phyloP scores from a whole-genome alignment of 305 asterid species.

The Ruellia speciosa region DNA sequence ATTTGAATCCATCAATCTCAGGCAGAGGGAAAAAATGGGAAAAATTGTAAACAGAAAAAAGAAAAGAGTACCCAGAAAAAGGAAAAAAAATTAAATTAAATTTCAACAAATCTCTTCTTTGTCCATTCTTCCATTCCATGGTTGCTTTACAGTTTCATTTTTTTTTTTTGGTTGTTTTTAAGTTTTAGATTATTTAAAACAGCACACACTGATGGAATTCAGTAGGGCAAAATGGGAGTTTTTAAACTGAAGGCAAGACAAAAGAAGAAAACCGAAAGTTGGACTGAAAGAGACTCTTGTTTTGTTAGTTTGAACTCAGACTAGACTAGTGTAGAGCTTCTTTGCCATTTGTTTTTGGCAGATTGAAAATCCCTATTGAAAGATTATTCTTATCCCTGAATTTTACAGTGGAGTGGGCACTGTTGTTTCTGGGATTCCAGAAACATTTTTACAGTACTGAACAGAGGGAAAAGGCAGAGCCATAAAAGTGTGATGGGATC shows the following conservation, averaged over 20 bases:
- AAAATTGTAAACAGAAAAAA: neutral
- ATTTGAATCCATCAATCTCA: slow-evolving; percentile 5
- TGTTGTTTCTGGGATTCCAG: neutral
- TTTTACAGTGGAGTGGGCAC: slow-evolving; percentile 6
- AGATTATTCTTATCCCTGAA: slow-evolving; percentile 23
- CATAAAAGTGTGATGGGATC: slow-evolving; percentile 7
- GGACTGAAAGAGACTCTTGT: neutral
- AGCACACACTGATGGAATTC: too few relatives aligned
- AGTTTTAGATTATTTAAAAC: too few relatives aligned
- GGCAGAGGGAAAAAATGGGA: neutral
- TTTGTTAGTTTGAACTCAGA: too few relatives aligned
- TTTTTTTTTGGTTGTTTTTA: too few relatives aligned
- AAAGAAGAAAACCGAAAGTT: slow-evolving; percentile 3
- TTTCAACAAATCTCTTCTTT: slow-evolving; percentile 7
- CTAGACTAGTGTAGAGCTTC: neutral
- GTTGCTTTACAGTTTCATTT: neutral
- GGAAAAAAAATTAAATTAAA: slow-evolving; percentile 17
- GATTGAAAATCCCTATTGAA: slow-evolving; percentile 19
- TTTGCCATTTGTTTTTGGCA: slow-evolving; percentile 13
- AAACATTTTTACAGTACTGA: neutral
- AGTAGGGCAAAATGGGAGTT: neutral
- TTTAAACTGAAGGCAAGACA: slow-evolving; percentile 17
- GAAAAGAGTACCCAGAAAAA: slow-evolving; percentile 5
- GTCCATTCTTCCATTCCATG: neutral
- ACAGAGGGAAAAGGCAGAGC: neutral